phyloP scores from a whole-genome alignment of 2,329 filamentous ascomycete genomes.

The Clarireedia sp. region DNA sequence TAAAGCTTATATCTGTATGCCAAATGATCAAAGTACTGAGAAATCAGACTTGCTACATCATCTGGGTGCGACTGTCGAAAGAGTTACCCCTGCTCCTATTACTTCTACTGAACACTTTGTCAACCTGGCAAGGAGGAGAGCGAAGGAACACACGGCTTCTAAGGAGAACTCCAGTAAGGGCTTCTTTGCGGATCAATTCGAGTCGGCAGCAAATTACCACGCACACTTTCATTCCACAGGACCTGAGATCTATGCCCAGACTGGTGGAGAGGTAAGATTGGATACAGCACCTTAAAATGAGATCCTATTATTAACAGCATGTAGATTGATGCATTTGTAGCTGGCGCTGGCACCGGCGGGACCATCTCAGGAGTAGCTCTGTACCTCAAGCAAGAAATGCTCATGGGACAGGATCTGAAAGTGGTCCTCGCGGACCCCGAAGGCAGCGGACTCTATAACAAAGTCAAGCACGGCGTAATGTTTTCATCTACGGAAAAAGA shows the following conservation, averaged over 20 bases:
- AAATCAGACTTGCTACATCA: constrained; percentile 85
- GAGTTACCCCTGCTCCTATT: constrained; percentile 84
- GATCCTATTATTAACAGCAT: constrained; percentile 10
- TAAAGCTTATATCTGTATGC: constrained; percentile 94
- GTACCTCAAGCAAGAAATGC: constrained; percentile 62
- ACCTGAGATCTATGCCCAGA: constrained; percentile 80
- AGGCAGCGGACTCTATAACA: constrained; percentile 88
- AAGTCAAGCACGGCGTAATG: constrained; percentile 90
- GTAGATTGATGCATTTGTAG: constrained; percentile 77
- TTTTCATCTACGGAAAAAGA: constrained; percentile 84
- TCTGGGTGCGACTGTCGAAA: constrained; percentile 86
- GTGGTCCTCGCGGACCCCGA: constrained; percentile 89
- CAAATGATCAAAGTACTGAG: constrained; percentile 79
- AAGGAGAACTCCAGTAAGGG: constrained; percentile 58
- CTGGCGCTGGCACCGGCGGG: constrained; percentile 88
- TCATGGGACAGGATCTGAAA: constrained; percentile 36
- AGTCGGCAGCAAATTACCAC: constrained; percentile 79
- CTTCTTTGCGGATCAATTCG: constrained; percentile 95
- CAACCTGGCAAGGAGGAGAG: constrained; percentile 75
- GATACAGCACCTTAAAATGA: neutral
- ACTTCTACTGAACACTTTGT: constrained; percentile 92
- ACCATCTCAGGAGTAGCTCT: constrained; percentile 82
- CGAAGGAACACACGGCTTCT: constrained; percentile 60
- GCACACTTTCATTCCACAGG: constrained; percentile 80
- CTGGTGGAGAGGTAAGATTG: constrained; percentile 42